A percentile compares a stretch with the other conserved stretches of the same genome.
These are phyloP conservation scores for Fusarium sp. DNA, from an alignment of 2,329 filamentous ascomycete species.

Conservation along the genomic window DNA sequence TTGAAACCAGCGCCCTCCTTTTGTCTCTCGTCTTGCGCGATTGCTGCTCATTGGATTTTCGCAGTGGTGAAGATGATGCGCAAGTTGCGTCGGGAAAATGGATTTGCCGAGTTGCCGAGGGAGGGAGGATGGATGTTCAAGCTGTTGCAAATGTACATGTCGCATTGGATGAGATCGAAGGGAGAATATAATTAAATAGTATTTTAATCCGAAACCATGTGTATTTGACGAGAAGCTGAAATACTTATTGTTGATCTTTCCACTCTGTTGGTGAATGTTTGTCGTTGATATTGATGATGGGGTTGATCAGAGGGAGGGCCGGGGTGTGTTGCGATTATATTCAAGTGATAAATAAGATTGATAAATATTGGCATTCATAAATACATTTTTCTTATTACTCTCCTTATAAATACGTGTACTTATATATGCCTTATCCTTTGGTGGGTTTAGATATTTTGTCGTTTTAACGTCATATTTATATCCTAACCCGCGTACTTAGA, in stretches of 20 bases:
- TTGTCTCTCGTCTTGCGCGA: neutral
- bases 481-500: neutral
- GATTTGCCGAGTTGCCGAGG: conserved; percentile 38
- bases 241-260: neutral
- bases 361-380: neutral
- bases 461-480: neutral
- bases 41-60: conserved; percentile 14
- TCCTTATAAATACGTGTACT: no score
- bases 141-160: neutral
- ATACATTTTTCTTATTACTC: neutral
- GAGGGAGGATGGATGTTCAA: neutral
- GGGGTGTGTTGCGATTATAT: neutral
- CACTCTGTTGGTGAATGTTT: neutral
- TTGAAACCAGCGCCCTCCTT: conserved; percentile 2
- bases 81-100: conserved; percentile 36
- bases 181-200: neutral
- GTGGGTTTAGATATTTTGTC: neutral
- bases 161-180: neutral
- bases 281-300: neutral
- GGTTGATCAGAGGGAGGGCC: neutral
- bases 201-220: neutral
- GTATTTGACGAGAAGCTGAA: neutral
- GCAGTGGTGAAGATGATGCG: conserved; percentile 22
- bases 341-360: neutral
- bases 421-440: neutral